Conservation (phyloP, 495 filamentous ascomycete genomes). For the Xylaria intraflava region DNA sequence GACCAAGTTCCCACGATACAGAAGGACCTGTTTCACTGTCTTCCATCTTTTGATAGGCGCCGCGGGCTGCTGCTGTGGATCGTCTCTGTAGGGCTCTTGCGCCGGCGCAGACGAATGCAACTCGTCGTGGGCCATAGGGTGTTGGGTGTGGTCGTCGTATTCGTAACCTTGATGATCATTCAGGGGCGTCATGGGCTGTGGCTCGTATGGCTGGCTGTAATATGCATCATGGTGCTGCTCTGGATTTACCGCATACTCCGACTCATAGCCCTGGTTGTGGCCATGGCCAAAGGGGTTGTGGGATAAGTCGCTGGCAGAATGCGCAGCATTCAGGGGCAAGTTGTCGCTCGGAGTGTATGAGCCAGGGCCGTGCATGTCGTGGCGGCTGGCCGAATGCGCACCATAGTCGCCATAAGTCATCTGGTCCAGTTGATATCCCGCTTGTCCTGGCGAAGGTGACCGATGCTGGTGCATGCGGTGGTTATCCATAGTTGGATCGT, state of each 20-base stretch:
- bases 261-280: constrained; percentile 54
- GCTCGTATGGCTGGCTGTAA: constrained; percentile 75
- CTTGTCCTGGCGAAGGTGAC: constrained; percentile 51
- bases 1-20: constrained; percentile 96
- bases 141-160: constrained; percentile 42
- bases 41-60: constrained; percentile 84
- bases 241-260: constrained; percentile 70
- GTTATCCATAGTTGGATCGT: constrained; percentile 47
- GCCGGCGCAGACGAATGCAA: constrained; percentile 31
- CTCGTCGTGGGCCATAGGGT: constrained; percentile 44
- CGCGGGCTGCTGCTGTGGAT: constrained; percentile 44
- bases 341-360: constrained; percentile 44
- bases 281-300: constrained; percentile 61
- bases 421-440: constrained; percentile 68
- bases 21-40: constrained; percentile 94
- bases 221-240: constrained; percentile 82
- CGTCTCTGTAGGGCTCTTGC: constrained; percentile 44
- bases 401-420: constrained; percentile 46
- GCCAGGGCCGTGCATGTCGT: constrained; percentile 52
- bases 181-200: constrained; percentile 38
- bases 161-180: constrained; percentile 53
- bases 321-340: constrained; percentile 39
- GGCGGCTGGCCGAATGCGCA: constrained; percentile 33
- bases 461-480: constrained; percentile 51
- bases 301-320: constrained; percentile 69